Conservation (phyloP, 2,329 filamentous ascomycete genomes). For the Nigrograna mackinnonii region DNA sequence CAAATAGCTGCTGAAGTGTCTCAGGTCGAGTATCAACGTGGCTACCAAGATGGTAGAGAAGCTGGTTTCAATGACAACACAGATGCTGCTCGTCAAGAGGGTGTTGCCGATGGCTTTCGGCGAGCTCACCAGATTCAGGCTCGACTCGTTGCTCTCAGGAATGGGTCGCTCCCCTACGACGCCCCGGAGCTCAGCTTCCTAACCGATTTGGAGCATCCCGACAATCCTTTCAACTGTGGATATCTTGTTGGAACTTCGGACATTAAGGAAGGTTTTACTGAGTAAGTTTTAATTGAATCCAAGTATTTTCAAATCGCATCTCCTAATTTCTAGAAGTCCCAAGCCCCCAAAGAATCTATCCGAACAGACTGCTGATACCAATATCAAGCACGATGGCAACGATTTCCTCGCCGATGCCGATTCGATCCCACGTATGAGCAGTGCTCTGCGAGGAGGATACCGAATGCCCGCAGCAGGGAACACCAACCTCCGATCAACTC, state of each 20-base stretch:
- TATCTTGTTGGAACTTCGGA: too few relatives aligned
- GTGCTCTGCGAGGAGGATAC: too few relatives aligned
- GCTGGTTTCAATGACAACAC: too few relatives aligned
- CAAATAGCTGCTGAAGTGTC: too few relatives aligned
- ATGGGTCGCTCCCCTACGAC: constrained; percentile 16
- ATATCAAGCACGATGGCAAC: not conserved
- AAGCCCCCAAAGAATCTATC: not conserved
- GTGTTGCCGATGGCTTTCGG: constrained; percentile 1
- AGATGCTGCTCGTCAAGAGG: not conserved
- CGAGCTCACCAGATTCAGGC: not conserved
- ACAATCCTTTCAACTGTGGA: constrained; percentile 15
- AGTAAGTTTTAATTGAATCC: not conserved
- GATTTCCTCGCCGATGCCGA: not conserved
- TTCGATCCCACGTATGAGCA: not conserved
- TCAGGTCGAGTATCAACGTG: too few relatives aligned
- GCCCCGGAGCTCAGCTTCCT: constrained; percentile 22
- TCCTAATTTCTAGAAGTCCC: too few relatives aligned
- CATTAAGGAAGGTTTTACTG: too few relatives aligned
- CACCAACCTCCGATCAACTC: too few relatives aligned
- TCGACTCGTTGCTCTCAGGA: too few relatives aligned
- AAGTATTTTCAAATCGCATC: too few relatives aligned
- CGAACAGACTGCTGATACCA: not conserved
- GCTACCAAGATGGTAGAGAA: too few relatives aligned
- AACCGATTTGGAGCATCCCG: constrained; percentile 15
- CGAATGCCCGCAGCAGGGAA: too few relatives aligned